Percentiles rank a stretch among this genome's conserved stretches.
These are phyloP conservation scores for Pleodorina starrii DNA, from an alignment of 139 green algal genomes.

Conservation along the genomic window DNA sequence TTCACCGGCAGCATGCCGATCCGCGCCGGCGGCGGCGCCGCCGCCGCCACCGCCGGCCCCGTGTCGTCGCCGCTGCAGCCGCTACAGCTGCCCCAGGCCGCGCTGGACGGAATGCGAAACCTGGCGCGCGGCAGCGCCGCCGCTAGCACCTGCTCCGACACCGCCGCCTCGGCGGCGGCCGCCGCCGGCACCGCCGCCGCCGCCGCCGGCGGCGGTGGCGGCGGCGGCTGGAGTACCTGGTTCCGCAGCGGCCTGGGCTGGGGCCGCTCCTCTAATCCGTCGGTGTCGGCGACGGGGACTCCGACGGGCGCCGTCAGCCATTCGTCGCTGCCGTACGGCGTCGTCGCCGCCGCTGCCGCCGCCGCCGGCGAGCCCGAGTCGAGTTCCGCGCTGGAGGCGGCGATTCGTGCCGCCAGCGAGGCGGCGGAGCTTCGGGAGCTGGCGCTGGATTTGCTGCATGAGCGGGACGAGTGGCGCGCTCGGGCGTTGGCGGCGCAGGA, in stretches of 20 bases:
- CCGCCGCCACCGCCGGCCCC: background rate
- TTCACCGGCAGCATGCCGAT: constrained; percentile 12
- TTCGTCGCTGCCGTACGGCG: too few relatives aligned
- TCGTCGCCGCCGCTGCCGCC: background rate
- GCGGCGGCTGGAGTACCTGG: constrained; percentile 26
- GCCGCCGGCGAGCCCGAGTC: background rate
- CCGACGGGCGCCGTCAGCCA: background rate
- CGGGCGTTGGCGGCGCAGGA: constrained; percentile 34
- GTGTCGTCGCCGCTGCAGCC: background rate
- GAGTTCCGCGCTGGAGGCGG: constrained; percentile 5
- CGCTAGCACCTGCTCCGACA: background rate
- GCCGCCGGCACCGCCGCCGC: background rate
- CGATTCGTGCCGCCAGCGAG: background rate
- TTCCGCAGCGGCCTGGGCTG: constrained; percentile 1
- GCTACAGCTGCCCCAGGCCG: background rate
- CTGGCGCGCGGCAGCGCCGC: background rate
- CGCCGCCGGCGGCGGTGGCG: background rate
- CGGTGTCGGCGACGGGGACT: background rate
- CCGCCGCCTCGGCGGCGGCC: background rate
- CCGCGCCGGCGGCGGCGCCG: too few relatives aligned
- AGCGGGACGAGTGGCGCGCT: constrained; percentile 34
- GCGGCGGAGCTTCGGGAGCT: constrained; percentile 11
- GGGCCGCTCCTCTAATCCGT: constrained; percentile 42
- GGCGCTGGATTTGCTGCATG: constrained; percentile 38
- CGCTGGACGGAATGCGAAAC: background rate